Conservation (phyloP, 495 filamentous ascomycete genomes). For the Hypoxylon cercidicola region DNA sequence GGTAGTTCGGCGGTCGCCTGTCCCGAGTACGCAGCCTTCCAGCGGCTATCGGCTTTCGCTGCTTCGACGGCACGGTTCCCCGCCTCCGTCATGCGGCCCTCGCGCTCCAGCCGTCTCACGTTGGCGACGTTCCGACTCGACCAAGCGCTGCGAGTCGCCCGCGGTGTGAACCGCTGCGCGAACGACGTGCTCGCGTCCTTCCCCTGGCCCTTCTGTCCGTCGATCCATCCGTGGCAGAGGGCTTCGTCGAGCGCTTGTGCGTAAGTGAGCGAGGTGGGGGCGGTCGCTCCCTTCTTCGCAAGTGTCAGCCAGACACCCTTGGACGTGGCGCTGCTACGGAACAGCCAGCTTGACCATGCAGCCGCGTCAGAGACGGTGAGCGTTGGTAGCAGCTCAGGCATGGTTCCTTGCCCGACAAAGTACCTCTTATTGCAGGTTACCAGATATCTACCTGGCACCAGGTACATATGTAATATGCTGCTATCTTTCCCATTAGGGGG, state of each 20-base stretch:
- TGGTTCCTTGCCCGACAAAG: not conserved
- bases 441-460: not conserved
- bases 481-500: no score
- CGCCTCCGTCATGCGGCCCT: constrained; percentile 59
- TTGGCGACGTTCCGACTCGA: constrained; percentile 60
- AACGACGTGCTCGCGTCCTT: constrained; percentile 55
- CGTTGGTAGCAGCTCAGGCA: constrained; percentile 31
- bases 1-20: constrained; percentile 34
- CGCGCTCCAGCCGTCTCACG: constrained; percentile 50
- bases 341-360: constrained; percentile 59
- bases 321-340: constrained; percentile 44
- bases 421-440: not conserved
- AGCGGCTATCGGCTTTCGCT: constrained; percentile 65
- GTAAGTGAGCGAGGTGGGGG: constrained; percentile 58
- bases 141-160: constrained; percentile 64
- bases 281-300: constrained; percentile 60
- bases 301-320: constrained; percentile 65
- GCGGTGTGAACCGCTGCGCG: constrained; percentile 64
- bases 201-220: constrained; percentile 60
- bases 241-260: constrained; percentile 65
- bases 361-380: constrained; percentile 46
- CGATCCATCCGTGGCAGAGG: constrained; percentile 70
- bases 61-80: constrained; percentile 61
- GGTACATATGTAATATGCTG: not conserved
- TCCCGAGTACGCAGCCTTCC: constrained; percentile 64